Percentiles rank a stretch among this genome's conserved stretches.
Conservation (phyloP, 768 basidiomycete species). For the Leccinum subgranulosum region DNA sequence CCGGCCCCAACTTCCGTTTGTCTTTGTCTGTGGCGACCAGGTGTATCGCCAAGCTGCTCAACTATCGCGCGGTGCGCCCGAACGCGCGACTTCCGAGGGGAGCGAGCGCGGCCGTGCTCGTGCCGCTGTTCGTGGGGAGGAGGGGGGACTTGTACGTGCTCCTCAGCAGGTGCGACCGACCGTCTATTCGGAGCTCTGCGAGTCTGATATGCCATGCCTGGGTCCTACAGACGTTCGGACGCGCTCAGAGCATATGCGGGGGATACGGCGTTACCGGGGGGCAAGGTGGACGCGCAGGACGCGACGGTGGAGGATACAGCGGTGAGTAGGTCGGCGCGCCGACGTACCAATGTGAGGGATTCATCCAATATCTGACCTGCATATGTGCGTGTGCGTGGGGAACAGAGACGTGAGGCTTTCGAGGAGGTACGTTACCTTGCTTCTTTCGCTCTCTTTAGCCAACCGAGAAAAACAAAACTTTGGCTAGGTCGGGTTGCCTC, state of each 20-base stretch:
- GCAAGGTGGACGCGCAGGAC: slow-evolving; percentile 72
- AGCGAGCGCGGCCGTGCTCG: slow-evolving; percentile 70
- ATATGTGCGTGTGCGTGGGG: background rate
- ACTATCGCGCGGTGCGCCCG: slow-evolving; percentile 25
- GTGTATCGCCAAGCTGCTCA: slow-evolving; percentile 26
- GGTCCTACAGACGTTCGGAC: slow-evolving; percentile 58
- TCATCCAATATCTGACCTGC: background rate
- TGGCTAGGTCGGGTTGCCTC: slow-evolving; percentile 78
- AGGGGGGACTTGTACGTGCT: slow-evolving; percentile 83
- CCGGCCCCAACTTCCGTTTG: background rate
- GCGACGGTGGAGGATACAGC: slow-evolving; percentile 74
- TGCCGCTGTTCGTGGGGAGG: slow-evolving; percentile 82
- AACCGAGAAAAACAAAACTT: background rate
- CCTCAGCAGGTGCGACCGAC: slow-evolving; percentile 65
- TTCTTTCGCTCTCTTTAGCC: background rate
- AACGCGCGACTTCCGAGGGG: slow-evolving; percentile 50
- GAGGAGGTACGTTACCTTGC: slow-evolving; percentile 63
- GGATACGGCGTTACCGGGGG: slow-evolving; percentile 87
- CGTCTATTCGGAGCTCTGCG: background rate
- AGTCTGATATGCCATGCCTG: background rate
- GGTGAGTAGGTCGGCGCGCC: slow-evolving; percentile 35
- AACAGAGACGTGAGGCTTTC: slow-evolving; percentile 79
- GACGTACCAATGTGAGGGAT: background rate
- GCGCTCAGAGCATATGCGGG: slow-evolving; percentile 76
- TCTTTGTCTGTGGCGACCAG: slow-evolving; percentile 4